These are phyloP conservation scores for Solanum paucissectum DNA, from an alignment of 257 asterid genomes.

Conservation along the genomic window DNA sequence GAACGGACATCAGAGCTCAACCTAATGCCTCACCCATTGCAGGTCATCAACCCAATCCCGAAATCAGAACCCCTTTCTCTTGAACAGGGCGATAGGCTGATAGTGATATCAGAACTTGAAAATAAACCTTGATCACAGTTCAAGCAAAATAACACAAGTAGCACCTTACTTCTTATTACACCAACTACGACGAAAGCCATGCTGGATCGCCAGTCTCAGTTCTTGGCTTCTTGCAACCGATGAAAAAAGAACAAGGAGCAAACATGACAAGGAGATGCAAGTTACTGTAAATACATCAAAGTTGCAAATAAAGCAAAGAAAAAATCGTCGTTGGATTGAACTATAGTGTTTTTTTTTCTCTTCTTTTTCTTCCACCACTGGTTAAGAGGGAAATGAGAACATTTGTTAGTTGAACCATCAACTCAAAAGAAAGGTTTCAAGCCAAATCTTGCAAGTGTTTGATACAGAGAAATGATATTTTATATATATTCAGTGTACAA, in stretches of 20 bases:
- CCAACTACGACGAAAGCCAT: neutral
- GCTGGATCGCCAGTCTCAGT: neutral
- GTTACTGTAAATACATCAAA: neutral
- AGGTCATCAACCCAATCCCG: conserved; percentile 85
- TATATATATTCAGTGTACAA: neutral
- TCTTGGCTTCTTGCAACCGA: neutral
- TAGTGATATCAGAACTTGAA: conserved; percentile 86
- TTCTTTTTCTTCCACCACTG: neutral
- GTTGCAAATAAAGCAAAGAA: neutral
- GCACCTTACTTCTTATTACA: neutral
- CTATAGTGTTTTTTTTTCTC: neutral
- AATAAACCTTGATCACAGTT: conserved; percentile 32
- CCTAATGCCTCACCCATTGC: conserved; percentile 6
- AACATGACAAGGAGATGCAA: neutral
- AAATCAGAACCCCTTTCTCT: conserved; percentile 61
- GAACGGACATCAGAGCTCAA: neutral
- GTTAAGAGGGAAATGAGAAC: neutral
- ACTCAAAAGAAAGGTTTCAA: neutral
- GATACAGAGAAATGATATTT: neutral
- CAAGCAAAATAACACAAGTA: neutral
- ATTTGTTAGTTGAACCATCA: neutral
- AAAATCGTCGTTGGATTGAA: neutral
- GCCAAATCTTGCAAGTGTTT: neutral
- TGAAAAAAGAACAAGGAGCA: neutral
- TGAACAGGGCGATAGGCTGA: conserved; percentile 42